Base-by-base conservation (phyloP, 2,329 filamentous ascomycete species). In the Falciphora oryzae region DNA sequence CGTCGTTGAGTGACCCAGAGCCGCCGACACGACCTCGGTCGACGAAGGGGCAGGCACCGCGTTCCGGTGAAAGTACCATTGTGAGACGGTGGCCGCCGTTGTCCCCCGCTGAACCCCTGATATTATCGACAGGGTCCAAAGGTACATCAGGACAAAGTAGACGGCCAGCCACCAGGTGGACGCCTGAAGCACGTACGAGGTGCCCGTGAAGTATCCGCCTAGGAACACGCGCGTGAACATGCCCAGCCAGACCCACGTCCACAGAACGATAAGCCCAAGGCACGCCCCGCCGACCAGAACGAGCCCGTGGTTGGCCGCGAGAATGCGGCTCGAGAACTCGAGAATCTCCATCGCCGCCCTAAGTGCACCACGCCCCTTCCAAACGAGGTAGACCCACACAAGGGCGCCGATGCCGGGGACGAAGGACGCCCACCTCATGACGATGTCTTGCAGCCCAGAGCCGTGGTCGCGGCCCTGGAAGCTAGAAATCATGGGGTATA, bases 1-100 rank as follows among this genome's bases (percentile, higher is more conserved):
- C 22, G 92, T 93, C 18, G 86, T 81, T 3, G 93, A 89, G 77
- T 99, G 95, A 62, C 83, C 81, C 59, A 97, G 80, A 18, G 93
- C 94, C 8, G 93, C 94, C 67, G 86, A 82, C 31, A 98, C 92
- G 61, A 98, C 89, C 64, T 93, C 89, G 65, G 84, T 83, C 1
- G 92, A 93, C 0, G 91, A 88, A 2, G 93, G 88, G 11, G 89
- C 82, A 6, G 94, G 92, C 14, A 88, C 85, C 5, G 88, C 87
- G 70, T 96, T 90, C 67, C 95, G 92, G 76, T 98, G 94, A 76
- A 98, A 99, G 77, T 99, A 99, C 95, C 95, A 99, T 76, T 99
- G 95, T 57, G 92, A 96, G 29, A 98, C 94, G 0, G 94, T 97
- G 14, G 95, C 95, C 29, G 93, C 94, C 18, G 94, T 97, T 22